Base-by-base conservation (phyloP, 352 stramenopile species). In the Blastocystis sp. region DNA sequence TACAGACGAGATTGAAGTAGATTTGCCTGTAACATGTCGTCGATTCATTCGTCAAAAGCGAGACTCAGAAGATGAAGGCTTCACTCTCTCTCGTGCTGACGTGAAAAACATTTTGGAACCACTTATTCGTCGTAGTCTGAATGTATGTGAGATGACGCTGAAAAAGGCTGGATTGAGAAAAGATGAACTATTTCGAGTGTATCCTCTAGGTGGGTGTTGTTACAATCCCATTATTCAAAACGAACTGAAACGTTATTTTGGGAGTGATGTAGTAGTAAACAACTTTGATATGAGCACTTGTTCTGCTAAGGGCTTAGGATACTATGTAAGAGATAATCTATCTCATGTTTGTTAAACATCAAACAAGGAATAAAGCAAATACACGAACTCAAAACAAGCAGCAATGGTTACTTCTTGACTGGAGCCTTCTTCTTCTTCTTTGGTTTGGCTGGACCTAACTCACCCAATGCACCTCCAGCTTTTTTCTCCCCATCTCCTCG, bases 361-460 rank as follows among this genome's bases (percentile, higher is more conserved):
- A 48, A 42, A 78, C 37, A 78, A 7, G 57, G 7, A 13, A 3
- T 7, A 78, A 78, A 78, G 44, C 5, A 42, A 48, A 78, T 51
- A 78, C 40, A 59, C 70, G 48, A 81, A 60, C 42, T 40, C 64
- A 77, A 51, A 17, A 56, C 42, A 48, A 78, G 27, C 51, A 42
- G 24, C 27, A 73, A 70, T 48, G 40, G 3, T 70, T 53, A 88
- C 53, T 88, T 70, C 30, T 62, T 33, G 19, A 33, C 53, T 54
- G 77, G 22, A 51, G 77, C 77, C 30, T 79, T 44, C 77, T 88
- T 88, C 40, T 88, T 70, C 77, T 88, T 88, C 62, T 88, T 77
- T n/a, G 51, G 51, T 57, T 88, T 88, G 24, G 73, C 53, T 17
- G 58, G 27, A 40, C 44, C 22, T 27, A 70, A 35, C 11, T 68